Evolutionary conservation across 2,329 filamentous ascomycete species (phyloP).

Genomic region (Cyclaneusma minus): DNA sequence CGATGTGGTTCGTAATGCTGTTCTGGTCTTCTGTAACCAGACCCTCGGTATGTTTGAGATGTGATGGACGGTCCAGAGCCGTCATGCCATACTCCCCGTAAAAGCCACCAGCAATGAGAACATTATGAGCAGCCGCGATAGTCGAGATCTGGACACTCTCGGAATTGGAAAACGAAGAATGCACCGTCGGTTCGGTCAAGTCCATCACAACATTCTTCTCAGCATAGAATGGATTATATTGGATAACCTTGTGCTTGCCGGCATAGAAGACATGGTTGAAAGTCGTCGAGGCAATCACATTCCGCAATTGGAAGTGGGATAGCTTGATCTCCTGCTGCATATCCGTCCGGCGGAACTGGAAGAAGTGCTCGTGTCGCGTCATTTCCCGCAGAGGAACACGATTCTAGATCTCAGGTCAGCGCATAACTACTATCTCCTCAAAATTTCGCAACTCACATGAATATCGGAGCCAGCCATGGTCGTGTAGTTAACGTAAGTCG

Average conservation of each 20-base stretch:
- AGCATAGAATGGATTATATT: slow-evolving; percentile 34
- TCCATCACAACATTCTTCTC: slow-evolving; percentile 15
- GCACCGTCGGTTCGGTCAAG: slow-evolving; percentile 12
- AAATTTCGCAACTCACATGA: background rate
- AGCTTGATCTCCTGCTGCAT: slow-evolving; percentile 36
- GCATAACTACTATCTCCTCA: slow-evolving; percentile 3
- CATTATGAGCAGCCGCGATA: slow-evolving; percentile 17
- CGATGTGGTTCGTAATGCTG: slow-evolving; percentile 50
- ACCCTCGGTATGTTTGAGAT: slow-evolving; percentile 19
- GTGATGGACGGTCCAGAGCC: slow-evolving; percentile 15
- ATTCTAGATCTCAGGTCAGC: slow-evolving; percentile 9
- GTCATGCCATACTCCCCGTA: slow-evolving; percentile 22
- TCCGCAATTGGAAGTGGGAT: slow-evolving; percentile 52
- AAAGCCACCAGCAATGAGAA: slow-evolving; percentile 23
- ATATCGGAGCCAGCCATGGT: slow-evolving; percentile 15
- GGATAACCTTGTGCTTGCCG: slow-evolving; percentile 29
- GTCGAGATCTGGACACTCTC: slow-evolving; percentile 20
- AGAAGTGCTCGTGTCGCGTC: slow-evolving; percentile 31
- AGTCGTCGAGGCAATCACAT: slow-evolving; percentile 40
- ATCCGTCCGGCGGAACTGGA: slow-evolving; percentile 41
- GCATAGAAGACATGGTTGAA: slow-evolving; percentile 42
- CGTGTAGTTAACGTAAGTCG: slow-evolving; percentile 41
- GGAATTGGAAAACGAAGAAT: slow-evolving; percentile 6
- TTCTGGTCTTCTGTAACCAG: slow-evolving; percentile 32
- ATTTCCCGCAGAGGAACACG: too few relatives aligned